Evolutionary conservation across 768 basidiomycete species (phyloP), one percentile per base, ranked within the genome.

Genomic region (Lentinula aciculospora): DNA sequence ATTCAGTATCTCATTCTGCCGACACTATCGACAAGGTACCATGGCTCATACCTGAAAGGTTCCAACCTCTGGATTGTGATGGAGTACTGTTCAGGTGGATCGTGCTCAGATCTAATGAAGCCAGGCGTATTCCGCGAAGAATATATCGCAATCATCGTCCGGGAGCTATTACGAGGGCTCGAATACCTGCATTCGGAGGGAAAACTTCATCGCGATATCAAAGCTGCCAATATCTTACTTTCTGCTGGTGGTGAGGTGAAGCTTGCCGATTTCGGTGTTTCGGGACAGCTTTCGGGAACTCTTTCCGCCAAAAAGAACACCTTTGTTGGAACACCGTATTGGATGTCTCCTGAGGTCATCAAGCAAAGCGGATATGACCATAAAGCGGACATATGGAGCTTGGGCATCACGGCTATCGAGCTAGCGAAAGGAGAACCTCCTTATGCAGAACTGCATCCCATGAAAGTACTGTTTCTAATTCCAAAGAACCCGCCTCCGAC

Each of bases 311-410:
- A 93, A 82, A 94, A 98, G 82, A 98, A 99, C 65, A 99, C 96
- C 0, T 98, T 95, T 68, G 96, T 96, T 31, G 93, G 93, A 28
- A 95, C 96, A 17, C 96, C 96, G 3, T 99, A 98, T 68, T 99
- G 97, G 97, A 99, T 99, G 97, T 94, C 93, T 6, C 97, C 97
- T 5, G 97, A 99, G 68, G 95, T 98, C 23, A 99, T 99, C 77
- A 98, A 98, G 70, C 97, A 99, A 73, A 96, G 94, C 57, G 97
- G 97, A 3, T 99, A 99, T 72, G 97, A 98, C 66, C 90, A 95
- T 70, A 98, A 98, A 69, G 97, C 97, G 15, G 97, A 99, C 71
- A 98, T 99, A 49, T 99, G 97, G 97, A 93, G 90, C 71, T 74
- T 99, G 61, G 97, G 96, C 13, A 96, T 96, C 64, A 99, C 97